Conservation (phyloP, 805 yeast species). For the Dipodascopsis uninucleata region DNA sequence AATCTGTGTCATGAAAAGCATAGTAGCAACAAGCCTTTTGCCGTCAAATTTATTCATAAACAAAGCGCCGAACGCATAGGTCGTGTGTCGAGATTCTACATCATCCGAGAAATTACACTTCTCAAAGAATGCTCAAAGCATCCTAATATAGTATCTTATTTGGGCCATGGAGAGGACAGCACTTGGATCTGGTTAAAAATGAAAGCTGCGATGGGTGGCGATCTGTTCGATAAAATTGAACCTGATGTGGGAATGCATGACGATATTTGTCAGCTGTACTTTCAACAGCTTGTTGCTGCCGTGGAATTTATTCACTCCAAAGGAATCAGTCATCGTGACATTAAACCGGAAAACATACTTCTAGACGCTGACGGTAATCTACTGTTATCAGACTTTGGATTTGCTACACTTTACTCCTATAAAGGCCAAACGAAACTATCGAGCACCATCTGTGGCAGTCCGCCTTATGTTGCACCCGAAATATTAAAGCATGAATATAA, state of each 20-base stretch:
- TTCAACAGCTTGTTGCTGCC: slow-evolving; percentile 61
- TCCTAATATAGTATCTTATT: slow-evolving; percentile 55
- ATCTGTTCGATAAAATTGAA: slow-evolving; percentile 72
- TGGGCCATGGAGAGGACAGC: slow-evolving; percentile 51
- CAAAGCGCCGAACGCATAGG: slow-evolving; percentile 35
- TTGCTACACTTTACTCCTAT: slow-evolving; percentile 58
- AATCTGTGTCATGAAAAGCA: slow-evolving; percentile 2
- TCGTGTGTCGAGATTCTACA: slow-evolving; percentile 37
- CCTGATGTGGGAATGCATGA: slow-evolving; percentile 68
- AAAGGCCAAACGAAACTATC: slow-evolving; percentile 49
- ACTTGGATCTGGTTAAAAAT: slow-evolving; percentile 63
- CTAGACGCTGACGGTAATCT: slow-evolving; percentile 61
- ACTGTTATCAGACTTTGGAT: slow-evolving; percentile 74
- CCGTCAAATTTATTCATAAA: slow-evolving; percentile 27
- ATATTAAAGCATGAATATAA: slow-evolving; percentile 50
- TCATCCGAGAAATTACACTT: slow-evolving; percentile 51
- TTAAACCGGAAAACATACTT: slow-evolving; percentile 66
- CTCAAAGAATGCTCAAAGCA: slow-evolving; percentile 56
- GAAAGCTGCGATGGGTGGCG: slow-evolving; percentile 73
- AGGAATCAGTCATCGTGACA: slow-evolving; percentile 66
- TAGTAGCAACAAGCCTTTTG: slow-evolving; percentile 1
- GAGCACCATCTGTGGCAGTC: slow-evolving; percentile 61
- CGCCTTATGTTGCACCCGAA: slow-evolving; percentile 80
- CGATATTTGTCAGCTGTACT: slow-evolving; percentile 65
- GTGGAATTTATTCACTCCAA: slow-evolving; percentile 55